Evolutionary conservation across 352 stramenopile genomes (phyloP), one percentile per base, ranked within the genome.

Genomic region (Phytophthora podocarpi): DNA sequence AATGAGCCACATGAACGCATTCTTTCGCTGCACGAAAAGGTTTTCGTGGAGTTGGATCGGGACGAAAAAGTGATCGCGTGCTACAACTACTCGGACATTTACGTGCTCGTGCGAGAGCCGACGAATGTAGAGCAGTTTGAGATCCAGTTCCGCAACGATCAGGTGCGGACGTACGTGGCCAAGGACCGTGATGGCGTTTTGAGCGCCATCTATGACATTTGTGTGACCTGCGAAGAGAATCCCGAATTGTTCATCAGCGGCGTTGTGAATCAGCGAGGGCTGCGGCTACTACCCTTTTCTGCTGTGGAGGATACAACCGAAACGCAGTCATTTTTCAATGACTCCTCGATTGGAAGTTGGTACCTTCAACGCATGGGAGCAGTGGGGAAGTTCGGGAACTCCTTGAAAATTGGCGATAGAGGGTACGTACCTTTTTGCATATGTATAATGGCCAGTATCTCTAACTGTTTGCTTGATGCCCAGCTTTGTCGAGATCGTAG

Each of bases 401-500:
- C 76, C 0, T 55, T 80, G 21, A 82, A 80, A 53, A 64, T 77
- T 40, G 78, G 76, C 2, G 84, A 93, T 46, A 78, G 72, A 79
- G 76, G 77, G 84, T 94, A 79, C 40, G 77, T 60, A n/a, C 5
- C 15, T 36, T 16, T 5, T 4, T 42, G 15, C 10, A 13, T 46
- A 51, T 18, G 7, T 28, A 12, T 11, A 60, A 11, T 36, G 26
- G 9, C 15, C 30, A 26, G 7, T 54, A 1, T 24, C 12, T 8
- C 27, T 75, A 57, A 68, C 23, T 20, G 18, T 42, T 47, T 56
- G 1, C 39, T 26, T 64, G 26, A 18, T 3, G 30, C 28, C 18
- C 65, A 94, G 85, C 7, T 91, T 95, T 45, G 67, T 94, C 20
- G 74, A 87, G 39, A 94, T 94, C 58, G 85, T 89, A 13, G 71